Evolutionary conservation across 345 rosid genomes (phyloP).

Genomic region (Salix udensis): DNA sequence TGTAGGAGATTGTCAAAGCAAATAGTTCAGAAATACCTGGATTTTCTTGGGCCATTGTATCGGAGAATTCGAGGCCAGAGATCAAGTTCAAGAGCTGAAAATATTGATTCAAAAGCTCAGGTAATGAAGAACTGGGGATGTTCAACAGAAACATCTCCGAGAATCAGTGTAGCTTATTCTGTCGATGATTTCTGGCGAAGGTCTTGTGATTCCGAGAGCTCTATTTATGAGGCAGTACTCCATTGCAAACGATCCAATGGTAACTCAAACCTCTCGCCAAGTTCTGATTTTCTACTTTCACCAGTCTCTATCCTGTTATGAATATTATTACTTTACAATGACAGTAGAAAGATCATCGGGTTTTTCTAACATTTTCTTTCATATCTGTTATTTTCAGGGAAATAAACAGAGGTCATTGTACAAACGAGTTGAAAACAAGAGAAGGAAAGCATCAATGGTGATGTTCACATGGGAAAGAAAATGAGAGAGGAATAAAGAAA

Average conservation of each 20-base stretch:
- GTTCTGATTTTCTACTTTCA: not conserved
- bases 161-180: conserved; percentile 58
- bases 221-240: conserved; percentile 89
- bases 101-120: conserved; percentile 27
- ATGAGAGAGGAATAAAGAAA: conserved; percentile 21
- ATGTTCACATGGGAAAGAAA: conserved; percentile 34
- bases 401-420: conserved; percentile 24
- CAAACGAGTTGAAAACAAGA: not conserved
- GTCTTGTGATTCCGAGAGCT: conserved; percentile 85
- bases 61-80: conserved; percentile 45
- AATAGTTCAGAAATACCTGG: conserved; percentile 61
- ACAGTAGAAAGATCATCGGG: conserved; percentile 7
- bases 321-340: not conserved
- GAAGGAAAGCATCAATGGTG: conserved; percentile 14
- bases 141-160: conserved; percentile 62
- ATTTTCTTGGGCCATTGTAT: conserved; percentile 65
- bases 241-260: conserved; percentile 94
- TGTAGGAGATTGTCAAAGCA: conserved; percentile 51
- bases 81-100: conserved; percentile 36
- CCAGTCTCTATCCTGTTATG: not conserved
- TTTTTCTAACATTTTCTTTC: conserved; percentile 15
- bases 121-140: conserved; percentile 42
- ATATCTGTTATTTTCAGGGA: conserved; percentile 30
- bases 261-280: conserved; percentile 13
- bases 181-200: conserved; percentile 55